Base-by-base conservation (phyloP, 495 filamentous ascomycete species). In the Talaromyces stipitatus region DNA sequence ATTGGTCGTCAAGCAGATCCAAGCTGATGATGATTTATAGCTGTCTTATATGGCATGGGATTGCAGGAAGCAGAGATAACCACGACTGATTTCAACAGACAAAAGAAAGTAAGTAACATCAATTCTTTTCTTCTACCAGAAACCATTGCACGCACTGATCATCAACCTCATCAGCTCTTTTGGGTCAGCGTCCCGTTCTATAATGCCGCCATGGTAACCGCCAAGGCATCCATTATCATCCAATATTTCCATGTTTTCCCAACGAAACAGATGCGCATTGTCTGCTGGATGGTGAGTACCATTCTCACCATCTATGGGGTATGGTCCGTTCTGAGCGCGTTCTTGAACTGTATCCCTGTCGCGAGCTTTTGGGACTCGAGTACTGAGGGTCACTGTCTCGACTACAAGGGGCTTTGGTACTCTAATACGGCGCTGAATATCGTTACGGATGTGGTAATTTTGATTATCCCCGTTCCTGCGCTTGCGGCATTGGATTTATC, bases 341-440 rank as follows among this genome's bases (percentile, higher is more conserved):
- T 75, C 47, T 41, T 76, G 28, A 72, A 76, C 57, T 80, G 77
- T 29, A 63, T 78, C n/a, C 72, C 73, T 9, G 69, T 75, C 6
- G 66, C 70, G n/a, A 72, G 71, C 26, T 76, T 75, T 65, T 76
- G 75, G 73, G 63, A 76, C 24, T 53, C 58, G 9, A 50, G 61
- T 0, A 59, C 72, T 11, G 26, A 36, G 8, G 69, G 67, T 9
- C 74, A 56, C 57, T 79, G 78, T 55, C 46, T 80, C 47, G 67
- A 66, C 43, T 65, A 64, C 50, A 68, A 72, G 43, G 72, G 69
- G 1, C 63, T 80, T 2, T 74, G 81, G 66, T 79, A 80, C 60
- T 72, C 72, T 16, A 79, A 80, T 55, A 71, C 74, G 2, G 65
- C 70, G 16, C 74, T 82, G 68, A 80, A 83, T 55, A 77, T 80